Evolutionary conservation across 306 rosid species (phyloP).

Genomic region (Herpetospermum pedunculosum): DNA sequence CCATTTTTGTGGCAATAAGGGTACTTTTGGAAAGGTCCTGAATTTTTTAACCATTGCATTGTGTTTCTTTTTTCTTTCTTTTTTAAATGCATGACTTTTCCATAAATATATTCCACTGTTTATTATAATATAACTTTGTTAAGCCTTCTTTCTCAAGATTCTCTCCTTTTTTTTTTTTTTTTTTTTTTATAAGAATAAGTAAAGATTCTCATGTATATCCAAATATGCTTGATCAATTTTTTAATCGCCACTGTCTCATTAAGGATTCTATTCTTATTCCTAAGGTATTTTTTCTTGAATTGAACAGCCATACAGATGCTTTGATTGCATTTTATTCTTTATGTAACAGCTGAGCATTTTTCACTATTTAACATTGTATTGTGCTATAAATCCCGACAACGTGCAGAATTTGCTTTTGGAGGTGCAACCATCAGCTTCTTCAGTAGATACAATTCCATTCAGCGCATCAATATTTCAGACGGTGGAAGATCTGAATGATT

Average conservation of each 20-base stretch:
- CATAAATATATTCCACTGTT: background rate
- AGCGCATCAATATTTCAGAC: slow-evolving; percentile 19
- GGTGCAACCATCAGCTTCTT: slow-evolving; percentile 21
- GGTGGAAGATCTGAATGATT: slow-evolving; percentile 16
- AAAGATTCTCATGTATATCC: background rate
- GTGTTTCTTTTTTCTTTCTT: background rate
- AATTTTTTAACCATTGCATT: background rate
- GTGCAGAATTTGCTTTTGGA: slow-evolving; percentile 27
- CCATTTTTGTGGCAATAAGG: background rate
- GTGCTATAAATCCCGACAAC: slow-evolving; percentile 4
- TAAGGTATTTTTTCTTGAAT: background rate
- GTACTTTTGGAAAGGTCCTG: background rate
- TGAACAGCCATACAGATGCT: background rate
- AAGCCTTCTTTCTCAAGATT: background rate
- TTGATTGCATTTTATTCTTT: background rate
- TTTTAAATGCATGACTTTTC: background rate
- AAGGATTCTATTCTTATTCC: background rate
- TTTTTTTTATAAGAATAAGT: too few relatives aligned
- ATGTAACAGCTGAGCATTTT: background rate
- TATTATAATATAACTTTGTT: background rate
- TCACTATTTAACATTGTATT: background rate
- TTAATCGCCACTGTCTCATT: background rate
- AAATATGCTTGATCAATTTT: background rate
- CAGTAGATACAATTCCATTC: slow-evolving; percentile 23
- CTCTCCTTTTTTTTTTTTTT: too few relatives aligned